These are phyloP conservation scores for Petunia hybrid DNA, from an alignment of 305 asterid species.

Conservation along the genomic window DNA sequence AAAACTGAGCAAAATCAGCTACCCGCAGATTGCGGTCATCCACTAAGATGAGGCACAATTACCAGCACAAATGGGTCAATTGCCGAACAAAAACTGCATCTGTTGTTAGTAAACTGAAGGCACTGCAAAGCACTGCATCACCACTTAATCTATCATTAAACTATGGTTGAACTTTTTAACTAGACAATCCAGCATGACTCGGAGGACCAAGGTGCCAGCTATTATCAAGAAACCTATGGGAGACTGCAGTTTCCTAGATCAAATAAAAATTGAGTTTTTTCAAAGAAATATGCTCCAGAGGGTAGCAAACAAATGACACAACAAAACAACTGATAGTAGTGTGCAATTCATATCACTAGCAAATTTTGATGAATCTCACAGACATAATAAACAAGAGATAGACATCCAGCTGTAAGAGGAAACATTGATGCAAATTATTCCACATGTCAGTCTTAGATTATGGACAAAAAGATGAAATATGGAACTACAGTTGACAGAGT, in stretches of 20 bases:
- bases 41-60: slow-evolving; percentile 99
- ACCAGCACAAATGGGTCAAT: slow-evolving; percentile 99
- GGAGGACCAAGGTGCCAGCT: slow-evolving; percentile 43
- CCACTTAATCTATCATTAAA: slow-evolving; percentile 71
- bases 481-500: slow-evolving; percentile 7
- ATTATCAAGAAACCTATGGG: slow-evolving; percentile 40
- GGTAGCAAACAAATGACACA: slow-evolving; percentile 20
- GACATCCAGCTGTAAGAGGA: slow-evolving; percentile 25
- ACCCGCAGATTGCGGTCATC: slow-evolving; percentile 99
- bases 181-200: slow-evolving; percentile 49
- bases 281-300: slow-evolving; percentile 18
- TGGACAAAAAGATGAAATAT: slow-evolving; percentile 1
- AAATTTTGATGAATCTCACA: slow-evolving; percentile 30
- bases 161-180: slow-evolving; percentile 51
- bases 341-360: slow-evolving; percentile 23
- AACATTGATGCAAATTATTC: slow-evolving; percentile 25
- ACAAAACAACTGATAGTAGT: slow-evolving; percentile 10
- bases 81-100: slow-evolving; percentile 93
- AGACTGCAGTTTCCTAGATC: slow-evolving; percentile 16
- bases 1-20: slow-evolving; percentile 99
- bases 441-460: slow-evolving; percentile 20
- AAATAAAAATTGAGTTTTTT: slow-evolving; percentile 19
- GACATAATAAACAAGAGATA: slow-evolving; percentile 20
- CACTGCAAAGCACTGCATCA: slow-evolving; percentile 89
- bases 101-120: slow-evolving; percentile 85